Conservation (phyloP, 257 asterid species). For the Salvia splendens region DNA sequence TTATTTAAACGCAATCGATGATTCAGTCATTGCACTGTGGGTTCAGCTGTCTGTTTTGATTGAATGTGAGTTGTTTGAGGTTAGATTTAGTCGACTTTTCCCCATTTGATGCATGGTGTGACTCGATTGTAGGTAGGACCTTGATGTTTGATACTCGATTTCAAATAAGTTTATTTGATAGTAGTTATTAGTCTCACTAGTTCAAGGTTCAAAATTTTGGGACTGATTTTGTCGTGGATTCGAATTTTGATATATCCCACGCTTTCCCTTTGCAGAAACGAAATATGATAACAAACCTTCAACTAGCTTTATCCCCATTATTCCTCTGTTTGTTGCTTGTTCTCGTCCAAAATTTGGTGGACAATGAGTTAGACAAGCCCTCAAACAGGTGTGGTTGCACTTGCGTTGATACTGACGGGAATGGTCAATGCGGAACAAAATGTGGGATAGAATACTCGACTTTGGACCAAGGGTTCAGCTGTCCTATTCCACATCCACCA, state of each 20-base stretch:
- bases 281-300: slow-evolving; percentile 58
- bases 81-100: neutral
- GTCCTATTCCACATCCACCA: slow-evolving; percentile 80
- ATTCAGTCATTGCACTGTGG: slow-evolving; percentile 4
- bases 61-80: neutral
- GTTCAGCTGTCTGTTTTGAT: slow-evolving; percentile 2
- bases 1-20: neutral
- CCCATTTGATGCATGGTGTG: neutral
- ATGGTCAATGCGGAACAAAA: slow-evolving; percentile 69
- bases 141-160: neutral
- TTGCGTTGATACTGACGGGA: slow-evolving; percentile 71
- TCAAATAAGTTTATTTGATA: neutral
- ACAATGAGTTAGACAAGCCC: slow-evolving; percentile 71
- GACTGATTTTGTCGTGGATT: neutral
- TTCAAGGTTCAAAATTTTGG: slow-evolving; percentile 19
- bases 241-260: neutral
- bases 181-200: neutral
- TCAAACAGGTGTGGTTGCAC: slow-evolving; percentile 83
- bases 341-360: slow-evolving; percentile 67
- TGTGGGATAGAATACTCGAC: slow-evolving; percentile 91
- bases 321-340: slow-evolving; percentile 69
- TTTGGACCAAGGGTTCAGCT: slow-evolving; percentile 57
- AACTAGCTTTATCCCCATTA: slow-evolving; percentile 63
- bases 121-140: neutral
- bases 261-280: slow-evolving; percentile 62